Conservation (phyloP, 164 flowering plant species). For the Sextonia rubra region DNA sequence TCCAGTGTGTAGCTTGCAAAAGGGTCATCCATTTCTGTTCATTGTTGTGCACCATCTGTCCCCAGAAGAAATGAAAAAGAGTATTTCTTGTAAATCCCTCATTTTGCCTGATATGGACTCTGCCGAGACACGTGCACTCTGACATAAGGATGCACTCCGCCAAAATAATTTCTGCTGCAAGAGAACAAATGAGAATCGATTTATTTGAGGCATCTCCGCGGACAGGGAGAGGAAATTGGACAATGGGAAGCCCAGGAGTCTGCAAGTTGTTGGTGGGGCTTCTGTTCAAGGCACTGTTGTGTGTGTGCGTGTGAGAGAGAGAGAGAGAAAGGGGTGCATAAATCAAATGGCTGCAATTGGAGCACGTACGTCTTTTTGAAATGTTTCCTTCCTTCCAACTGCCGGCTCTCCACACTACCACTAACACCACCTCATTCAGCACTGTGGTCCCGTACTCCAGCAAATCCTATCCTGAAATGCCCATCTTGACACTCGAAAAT, state of each 20-base stretch:
- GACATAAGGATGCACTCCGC: conserved; percentile 29
- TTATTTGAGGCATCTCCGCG: conserved; percentile 19
- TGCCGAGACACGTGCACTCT: conserved; percentile 46
- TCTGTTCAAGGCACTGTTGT: conserved; percentile 29
- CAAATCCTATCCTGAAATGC: not conserved
- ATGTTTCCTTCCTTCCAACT: conserved; percentile 59
- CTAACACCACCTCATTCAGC: conserved; percentile 6
- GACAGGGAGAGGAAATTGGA: conserved; percentile 2
- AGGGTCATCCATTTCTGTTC: not conserved
- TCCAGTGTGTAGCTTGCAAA: not conserved
- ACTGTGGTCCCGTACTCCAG: not conserved
- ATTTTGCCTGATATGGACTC: conserved; percentile 4
- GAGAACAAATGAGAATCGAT: conserved; percentile 21
- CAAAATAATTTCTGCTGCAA: conserved; percentile 14
- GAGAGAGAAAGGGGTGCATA: conserved; percentile 36
- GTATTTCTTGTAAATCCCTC: conserved; percentile 9
- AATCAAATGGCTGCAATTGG: conserved; percentile 50
- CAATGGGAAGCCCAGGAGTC: not conserved
- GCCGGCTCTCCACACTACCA: conserved; percentile 43
- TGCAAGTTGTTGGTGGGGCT: conserved; percentile 17
- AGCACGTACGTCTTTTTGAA: conserved; percentile 40
- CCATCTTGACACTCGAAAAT: not conserved
- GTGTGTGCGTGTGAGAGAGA: conserved; percentile 9
- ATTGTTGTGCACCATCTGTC: not conserved
- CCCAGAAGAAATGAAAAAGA: not conserved